A percentile compares a stretch with the other conserved stretches of the same genome.
Evolutionary conservation across 108 stramenopile genomes (phyloP).

Genomic region (Bacterosira constricta): DNA sequence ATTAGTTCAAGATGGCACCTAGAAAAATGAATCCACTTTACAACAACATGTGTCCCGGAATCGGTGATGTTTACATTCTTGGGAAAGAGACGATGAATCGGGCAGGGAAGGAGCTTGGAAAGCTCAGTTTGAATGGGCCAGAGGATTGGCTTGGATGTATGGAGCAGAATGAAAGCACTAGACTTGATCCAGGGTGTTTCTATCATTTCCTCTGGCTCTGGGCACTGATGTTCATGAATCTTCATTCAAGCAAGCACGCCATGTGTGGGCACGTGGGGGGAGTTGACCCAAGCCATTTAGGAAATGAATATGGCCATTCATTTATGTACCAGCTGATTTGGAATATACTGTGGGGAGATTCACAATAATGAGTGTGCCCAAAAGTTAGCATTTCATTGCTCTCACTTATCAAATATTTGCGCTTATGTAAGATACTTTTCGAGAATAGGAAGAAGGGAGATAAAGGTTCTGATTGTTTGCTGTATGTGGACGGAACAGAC

Average conservation of each 20-base stretch:
- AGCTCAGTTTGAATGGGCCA: too few species aligned
- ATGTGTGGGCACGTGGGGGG: not conserved
- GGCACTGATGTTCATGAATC: not conserved
- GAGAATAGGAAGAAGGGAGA: too few species aligned
- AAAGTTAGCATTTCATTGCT: too few species aligned
- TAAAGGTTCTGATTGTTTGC: not conserved
- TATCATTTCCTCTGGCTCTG: not conserved
- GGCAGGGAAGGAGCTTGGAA: too few species aligned
- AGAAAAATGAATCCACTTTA: too few species aligned
- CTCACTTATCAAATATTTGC: too few species aligned
- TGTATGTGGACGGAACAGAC: slow-evolving; percentile 1
- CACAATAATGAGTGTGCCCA: too few species aligned
- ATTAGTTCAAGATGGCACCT: too few species aligned
- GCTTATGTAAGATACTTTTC: too few species aligned
- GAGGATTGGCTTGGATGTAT: not conserved
- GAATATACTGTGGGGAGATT: not conserved
- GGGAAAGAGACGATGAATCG: too few species aligned
- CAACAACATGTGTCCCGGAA: too few species aligned
- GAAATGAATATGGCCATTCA: not conserved
- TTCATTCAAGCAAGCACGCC: not conserved
- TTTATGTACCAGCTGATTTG: not conserved
- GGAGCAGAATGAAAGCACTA: not conserved
- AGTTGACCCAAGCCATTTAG: not conserved
- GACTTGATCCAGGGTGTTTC: not conserved
- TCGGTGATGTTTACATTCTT: too few species aligned